These are phyloP conservation scores for Goniomonas avonlea DNA, from an alignment of 78 protist genomes.

Conservation along the genomic window DNA sequence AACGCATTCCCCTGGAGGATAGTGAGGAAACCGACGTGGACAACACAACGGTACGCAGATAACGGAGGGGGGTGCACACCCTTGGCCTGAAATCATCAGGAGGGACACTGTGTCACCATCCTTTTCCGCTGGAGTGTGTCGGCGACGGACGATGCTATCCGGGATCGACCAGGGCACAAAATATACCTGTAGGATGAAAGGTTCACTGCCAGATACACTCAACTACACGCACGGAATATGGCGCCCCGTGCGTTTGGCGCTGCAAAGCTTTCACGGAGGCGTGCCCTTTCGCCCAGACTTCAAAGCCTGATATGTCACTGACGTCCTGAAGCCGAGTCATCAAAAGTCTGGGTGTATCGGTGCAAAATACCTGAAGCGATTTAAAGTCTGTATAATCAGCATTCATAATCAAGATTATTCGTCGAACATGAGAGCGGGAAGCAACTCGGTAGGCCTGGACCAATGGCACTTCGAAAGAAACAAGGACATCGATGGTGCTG, in stretches of 20 bases:
- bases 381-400: neutral
- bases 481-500: neutral
- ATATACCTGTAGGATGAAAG: no score
- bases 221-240: no score
- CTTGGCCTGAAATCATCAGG: no score
- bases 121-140: neutral
- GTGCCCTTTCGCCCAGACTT: no score
- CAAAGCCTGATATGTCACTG: neutral
- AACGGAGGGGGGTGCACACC: no score
- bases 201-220: no score
- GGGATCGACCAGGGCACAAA: conserved; percentile 15
- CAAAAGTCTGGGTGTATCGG: neutral
- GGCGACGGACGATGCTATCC: neutral
- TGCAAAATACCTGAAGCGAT: neutral
- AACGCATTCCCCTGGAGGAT: no score
- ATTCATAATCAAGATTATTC: neutral
- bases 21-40: no score
- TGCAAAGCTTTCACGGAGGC: no score
- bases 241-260: no score
- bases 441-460: neutral
- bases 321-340: conserved; percentile 1
- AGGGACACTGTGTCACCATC: neutral
- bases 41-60: no score
- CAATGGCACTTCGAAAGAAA: conserved; percentile 13
- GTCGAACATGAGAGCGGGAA: neutral